These are phyloP conservation scores for Monilinia fructigena DNA, from an alignment of 2,329 filamentous ascomycete species.

Conservation along the genomic window DNA sequence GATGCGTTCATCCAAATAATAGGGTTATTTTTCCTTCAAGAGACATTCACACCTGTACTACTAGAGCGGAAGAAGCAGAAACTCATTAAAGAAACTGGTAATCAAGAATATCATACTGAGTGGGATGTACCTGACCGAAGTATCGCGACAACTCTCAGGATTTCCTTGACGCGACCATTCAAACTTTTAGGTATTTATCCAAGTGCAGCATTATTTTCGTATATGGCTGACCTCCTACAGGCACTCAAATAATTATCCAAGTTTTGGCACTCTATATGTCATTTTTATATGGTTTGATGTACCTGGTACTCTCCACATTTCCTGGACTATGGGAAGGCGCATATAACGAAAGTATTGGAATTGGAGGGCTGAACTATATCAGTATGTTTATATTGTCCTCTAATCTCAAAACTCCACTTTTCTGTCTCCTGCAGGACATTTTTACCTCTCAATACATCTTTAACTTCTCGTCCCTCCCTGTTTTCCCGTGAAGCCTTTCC, in stretches of 20 bases:
- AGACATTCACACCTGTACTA: constrained; percentile 52
- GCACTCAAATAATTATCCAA: constrained; percentile 54
- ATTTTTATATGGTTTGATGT: constrained; percentile 53
- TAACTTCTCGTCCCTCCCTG: no score
- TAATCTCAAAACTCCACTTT: not conserved
- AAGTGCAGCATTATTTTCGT: no score
- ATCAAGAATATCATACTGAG: constrained; percentile 48
- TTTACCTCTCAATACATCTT: no score
- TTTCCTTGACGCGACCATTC: constrained; percentile 48
- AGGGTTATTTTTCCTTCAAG: constrained; percentile 46
- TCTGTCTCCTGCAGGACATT: not conserved
- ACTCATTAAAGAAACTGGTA: constrained; percentile 53
- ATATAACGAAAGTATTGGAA: constrained; percentile 57
- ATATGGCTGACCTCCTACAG: not conserved
- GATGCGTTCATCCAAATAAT: constrained; percentile 45
- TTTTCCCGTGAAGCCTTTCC: no score
- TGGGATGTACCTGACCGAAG: constrained; percentile 47
- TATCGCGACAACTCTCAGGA: constrained; percentile 41
- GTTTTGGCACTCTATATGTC: constrained; percentile 53
- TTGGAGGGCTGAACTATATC: constrained; percentile 57
- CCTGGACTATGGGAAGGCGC: constrained; percentile 54
- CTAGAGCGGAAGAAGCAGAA: constrained; percentile 45
- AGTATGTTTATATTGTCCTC: not conserved
- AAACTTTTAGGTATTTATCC: constrained; percentile 44
- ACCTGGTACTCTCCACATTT: constrained; percentile 59